Conservation (phyloP, 108 stramenopile genomes). For the Nitzschia sp. region DNA sequence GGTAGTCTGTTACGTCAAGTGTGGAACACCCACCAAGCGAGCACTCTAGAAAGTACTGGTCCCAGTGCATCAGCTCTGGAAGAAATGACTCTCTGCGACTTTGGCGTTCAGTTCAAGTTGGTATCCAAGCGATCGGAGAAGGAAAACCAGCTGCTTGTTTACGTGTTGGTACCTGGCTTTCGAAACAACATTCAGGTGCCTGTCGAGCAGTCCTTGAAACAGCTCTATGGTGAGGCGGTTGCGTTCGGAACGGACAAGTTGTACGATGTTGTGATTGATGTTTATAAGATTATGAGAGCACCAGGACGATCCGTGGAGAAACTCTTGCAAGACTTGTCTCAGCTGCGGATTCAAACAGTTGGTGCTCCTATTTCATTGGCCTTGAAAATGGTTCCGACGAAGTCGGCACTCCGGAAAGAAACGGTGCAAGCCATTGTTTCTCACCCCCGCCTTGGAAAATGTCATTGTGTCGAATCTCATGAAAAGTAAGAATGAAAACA, state of each 20-base stretch:
- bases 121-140: background rate
- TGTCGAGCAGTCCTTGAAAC: background rate
- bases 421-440: background rate
- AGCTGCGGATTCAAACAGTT: constrained; percentile 16
- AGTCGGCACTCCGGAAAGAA: background rate
- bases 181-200: background rate
- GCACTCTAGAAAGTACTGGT: background rate
- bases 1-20: no score
- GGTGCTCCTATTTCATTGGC: constrained; percentile 21
- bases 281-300: background rate
- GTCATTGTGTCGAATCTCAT: constrained; percentile 16
- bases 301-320: constrained; percentile 1
- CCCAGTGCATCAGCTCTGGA: background rate
- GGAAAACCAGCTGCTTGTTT: background rate
- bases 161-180: background rate
- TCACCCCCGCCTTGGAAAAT: constrained; percentile 13
- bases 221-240: background rate
- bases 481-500: constrained; percentile 19
- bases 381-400: background rate
- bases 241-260: background rate
- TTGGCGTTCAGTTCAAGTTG: background rate
- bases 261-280: background rate
- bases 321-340: constrained; percentile 5
- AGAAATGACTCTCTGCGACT: background rate
- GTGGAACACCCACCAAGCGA: no score